Evolutionary conservation across 805 yeast species (phyloP).

Genomic region (Torulaspora franciscae): DNA sequence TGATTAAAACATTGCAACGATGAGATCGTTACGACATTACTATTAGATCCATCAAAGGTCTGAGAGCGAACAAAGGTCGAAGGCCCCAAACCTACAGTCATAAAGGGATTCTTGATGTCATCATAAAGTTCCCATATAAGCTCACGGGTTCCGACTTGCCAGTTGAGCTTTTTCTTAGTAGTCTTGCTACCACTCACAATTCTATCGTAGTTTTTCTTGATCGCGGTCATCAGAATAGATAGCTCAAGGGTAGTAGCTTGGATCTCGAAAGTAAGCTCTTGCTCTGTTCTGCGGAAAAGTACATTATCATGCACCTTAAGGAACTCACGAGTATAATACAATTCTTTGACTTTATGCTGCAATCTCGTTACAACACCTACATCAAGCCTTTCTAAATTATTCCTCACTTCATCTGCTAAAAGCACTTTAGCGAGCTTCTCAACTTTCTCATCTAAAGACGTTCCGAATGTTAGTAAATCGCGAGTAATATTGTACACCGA

Average conservation of each 20-base stretch:
- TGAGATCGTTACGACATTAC: constrained; percentile 43
- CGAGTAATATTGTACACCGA: constrained; percentile 47
- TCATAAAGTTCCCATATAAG: constrained; percentile 56
- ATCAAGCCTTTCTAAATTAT: constrained; percentile 32
- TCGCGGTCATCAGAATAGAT: constrained; percentile 42
- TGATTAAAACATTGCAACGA: constrained; percentile 51
- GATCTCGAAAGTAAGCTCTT: constrained; percentile 37
- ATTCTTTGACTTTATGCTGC: constrained; percentile 43
- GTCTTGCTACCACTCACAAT: constrained; percentile 22
- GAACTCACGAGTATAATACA: constrained; percentile 38
- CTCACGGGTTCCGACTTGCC: constrained; percentile 49
- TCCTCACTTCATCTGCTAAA: constrained; percentile 49
- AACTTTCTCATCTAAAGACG: constrained; percentile 39
- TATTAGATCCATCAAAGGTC: constrained; percentile 48
- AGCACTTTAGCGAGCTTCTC: constrained; percentile 48
- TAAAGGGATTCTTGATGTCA: constrained; percentile 43
- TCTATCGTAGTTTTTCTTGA: constrained; percentile 35
- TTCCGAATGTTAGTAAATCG: constrained; percentile 39
- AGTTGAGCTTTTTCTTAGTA: constrained; percentile 37
- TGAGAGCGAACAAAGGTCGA: constrained; percentile 47
- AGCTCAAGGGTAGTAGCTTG: constrained; percentile 38
- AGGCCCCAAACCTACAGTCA: constrained; percentile 49
- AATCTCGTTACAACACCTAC: constrained; percentile 47
- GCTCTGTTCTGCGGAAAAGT: constrained; percentile 36
- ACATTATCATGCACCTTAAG: constrained; percentile 37